A percentile compares a stretch with the other conserved stretches of the same genome.
phyloP scores from a whole-genome alignment of 345 rosid species.

The Noccaea caerulescens region DNA sequence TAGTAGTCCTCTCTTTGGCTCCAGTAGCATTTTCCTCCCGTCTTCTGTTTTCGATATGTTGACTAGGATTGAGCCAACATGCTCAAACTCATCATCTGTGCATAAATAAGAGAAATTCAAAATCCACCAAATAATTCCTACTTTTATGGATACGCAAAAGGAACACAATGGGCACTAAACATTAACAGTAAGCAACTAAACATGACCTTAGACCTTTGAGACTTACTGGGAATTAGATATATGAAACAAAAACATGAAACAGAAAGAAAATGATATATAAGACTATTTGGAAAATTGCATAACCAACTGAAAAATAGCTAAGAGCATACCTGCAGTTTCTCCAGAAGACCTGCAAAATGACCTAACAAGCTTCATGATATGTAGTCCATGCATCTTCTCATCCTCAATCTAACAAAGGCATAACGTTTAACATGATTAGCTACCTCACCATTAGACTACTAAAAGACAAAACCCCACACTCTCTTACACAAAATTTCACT shows the following conservation, averaged over 20 bases:
- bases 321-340: constrained; percentile 56
- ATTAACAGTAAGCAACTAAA: neutral
- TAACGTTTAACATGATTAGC: constrained; percentile 18
- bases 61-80: constrained; percentile 89
- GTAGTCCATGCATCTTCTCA: constrained; percentile 76
- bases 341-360: constrained; percentile 76
- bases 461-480: neutral
- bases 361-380: constrained; percentile 87
- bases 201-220: neutral
- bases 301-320: neutral
- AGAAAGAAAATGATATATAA: too few species aligned
- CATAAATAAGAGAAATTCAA: neutral
- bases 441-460: constrained; percentile 8
- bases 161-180: neutral
- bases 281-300: too few species aligned
- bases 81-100: constrained; percentile 88
- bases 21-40: constrained; percentile 79
- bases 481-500: neutral
- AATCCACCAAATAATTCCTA: neutral
- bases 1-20: constrained; percentile 74
- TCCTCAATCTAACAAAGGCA: constrained; percentile 59
- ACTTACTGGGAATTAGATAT: neutral
- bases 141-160: neutral
- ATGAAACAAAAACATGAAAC: constrained; percentile 5
- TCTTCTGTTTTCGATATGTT: constrained; percentile 84